Base-by-base conservation (phyloP, 192 early-diverging fungal genomes). In the Umbelopsis vinacea region DNA sequence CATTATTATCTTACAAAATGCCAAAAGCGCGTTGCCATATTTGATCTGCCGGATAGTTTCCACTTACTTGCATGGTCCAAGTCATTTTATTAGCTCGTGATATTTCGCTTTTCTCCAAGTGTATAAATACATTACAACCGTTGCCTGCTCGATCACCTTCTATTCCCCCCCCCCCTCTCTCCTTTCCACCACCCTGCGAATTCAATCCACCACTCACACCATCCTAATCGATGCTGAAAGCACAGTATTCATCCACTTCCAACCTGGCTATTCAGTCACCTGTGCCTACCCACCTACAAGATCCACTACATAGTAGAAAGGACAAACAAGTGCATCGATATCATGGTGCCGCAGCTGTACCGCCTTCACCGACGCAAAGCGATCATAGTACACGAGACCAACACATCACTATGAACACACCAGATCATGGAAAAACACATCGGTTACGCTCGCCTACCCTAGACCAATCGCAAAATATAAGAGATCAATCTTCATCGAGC, bases 41-140 rank as follows among this genome's bases (percentile, higher is more conserved):
- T 29, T 37, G 57, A 63, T 37, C 17, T 37, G 33, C 57, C 57
- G 57, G 33, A 29, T 29, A 11, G 33, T 14, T 17, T 63, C 57
- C 26, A 35, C 24, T 63, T 63, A n/a, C 57, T 63, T 63, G 57
- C 57, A 35, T 63, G 57, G 33, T 12, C n/a, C 33, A 29, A 63
- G 57, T 63, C 57, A 63, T 63, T 37, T 63, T 63, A 43, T 19
- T 17, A 50, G 57, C 57, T 63, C 57, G 57, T 63, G 57, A 63
- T 63, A 29, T 37, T 37, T 43, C 40, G 40, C 6, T 43, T 40
- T 40, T 40, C 8, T 40, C 4, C 8, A 40, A 6, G 40, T 7
- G 11, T 43, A 43, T 43, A 43, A 43, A 43, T 11, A 43, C 11
- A 43, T 43, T 43, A 11, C 5, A 43, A 43, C 40, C 3, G 3